phyloP scores from a whole-genome alignment of 2,329 filamentous ascomycete species.

The Fusarium sp. region DNA sequence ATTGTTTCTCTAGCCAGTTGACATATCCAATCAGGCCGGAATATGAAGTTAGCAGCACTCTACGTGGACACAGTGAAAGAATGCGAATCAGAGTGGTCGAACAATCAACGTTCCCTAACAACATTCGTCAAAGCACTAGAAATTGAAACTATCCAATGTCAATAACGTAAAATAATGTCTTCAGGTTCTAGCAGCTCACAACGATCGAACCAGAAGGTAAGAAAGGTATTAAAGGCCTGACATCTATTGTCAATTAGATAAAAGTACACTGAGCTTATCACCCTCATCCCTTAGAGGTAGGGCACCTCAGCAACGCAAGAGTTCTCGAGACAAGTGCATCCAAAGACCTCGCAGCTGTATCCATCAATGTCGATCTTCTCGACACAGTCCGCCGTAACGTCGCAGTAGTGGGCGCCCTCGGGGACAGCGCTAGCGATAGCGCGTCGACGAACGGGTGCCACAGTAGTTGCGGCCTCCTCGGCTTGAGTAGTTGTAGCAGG shows the following conservation, averaged over 20 bases:
- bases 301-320: background rate
- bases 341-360: background rate
- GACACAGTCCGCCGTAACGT: background rate
- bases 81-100: background rate
- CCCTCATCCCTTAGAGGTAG: background rate
- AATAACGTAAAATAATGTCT: too few relatives aligned
- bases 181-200: background rate
- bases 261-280: background rate
- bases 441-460: background rate
- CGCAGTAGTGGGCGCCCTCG: background rate
- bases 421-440: background rate
- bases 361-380: background rate
- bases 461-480: background rate
- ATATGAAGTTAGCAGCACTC: background rate
- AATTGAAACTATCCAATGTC: background rate
- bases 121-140: background rate
- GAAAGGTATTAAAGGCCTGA: background rate
- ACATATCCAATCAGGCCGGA: rapidly evolving
- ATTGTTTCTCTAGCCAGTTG: background rate
- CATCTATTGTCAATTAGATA: background rate
- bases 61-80: rapidly evolving
- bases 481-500: background rate
- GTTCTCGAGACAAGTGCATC: background rate
- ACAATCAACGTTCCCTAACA: background rate
- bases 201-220: rapidly evolving